phyloP scores from a whole-genome alignment of 1,284 basidiomycete genomes.

The Meripilus lineatus region DNA sequence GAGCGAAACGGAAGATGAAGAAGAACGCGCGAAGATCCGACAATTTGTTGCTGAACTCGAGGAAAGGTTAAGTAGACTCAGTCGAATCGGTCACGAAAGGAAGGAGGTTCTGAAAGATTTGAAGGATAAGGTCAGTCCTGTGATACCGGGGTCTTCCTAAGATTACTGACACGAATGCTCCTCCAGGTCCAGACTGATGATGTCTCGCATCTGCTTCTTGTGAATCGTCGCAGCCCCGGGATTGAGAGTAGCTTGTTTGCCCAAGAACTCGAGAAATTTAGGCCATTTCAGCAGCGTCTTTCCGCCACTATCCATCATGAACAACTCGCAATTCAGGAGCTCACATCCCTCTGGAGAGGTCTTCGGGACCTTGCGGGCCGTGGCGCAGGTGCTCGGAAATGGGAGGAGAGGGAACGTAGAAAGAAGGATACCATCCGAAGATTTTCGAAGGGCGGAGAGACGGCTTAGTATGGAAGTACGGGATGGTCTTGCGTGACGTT shows the following conservation, averaged over 20 bases:
- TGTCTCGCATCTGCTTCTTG: constrained; percentile 89
- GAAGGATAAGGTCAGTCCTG: constrained; percentile 74
- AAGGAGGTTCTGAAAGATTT: constrained; percentile 87
- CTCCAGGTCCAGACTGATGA: constrained; percentile 89
- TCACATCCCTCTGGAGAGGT: constrained; percentile 65
- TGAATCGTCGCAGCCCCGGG: constrained; percentile 83
- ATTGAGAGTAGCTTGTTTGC: constrained; percentile 89
- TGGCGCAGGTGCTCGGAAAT: constrained; percentile 67
- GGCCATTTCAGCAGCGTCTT: constrained; percentile 83
- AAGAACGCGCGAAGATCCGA: constrained; percentile 64
- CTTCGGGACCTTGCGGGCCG: constrained; percentile 71
- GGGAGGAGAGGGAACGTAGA: constrained; percentile 74
- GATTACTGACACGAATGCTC: neutral
- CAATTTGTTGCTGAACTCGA: constrained; percentile 74
- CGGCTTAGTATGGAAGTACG: constrained; percentile 85
- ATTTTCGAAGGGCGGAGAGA: constrained; percentile 73
- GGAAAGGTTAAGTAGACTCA: constrained; percentile 69
- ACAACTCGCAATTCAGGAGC: constrained; percentile 64
- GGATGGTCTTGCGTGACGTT: constrained; percentile 74
- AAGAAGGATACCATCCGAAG: constrained; percentile 71
- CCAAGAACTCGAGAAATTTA: constrained; percentile 93
- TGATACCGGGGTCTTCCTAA: neutral
- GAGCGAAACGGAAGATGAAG: constrained; percentile 56
- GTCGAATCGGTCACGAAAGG: constrained; percentile 82
- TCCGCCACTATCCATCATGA: constrained; percentile 76